Evolutionary conservation across 202 grass and related monocot species (phyloP).

Genomic region (Zizania palustris): DNA sequence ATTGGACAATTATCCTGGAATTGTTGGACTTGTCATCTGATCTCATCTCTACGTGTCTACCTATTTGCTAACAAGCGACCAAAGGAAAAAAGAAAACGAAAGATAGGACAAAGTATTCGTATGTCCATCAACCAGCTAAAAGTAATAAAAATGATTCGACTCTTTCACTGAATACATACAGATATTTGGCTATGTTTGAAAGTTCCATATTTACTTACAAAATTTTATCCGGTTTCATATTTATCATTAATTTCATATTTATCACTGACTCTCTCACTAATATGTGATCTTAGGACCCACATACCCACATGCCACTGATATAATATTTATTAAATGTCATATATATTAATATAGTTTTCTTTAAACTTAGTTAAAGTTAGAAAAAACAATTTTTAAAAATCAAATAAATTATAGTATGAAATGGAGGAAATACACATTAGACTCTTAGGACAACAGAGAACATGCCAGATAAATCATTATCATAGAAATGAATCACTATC

Average conservation of each 20-base stretch:
- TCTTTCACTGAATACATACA: neutral
- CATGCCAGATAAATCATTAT: constrained; percentile 6
- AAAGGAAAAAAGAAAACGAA: neutral
- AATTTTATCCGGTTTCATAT: too few species aligned
- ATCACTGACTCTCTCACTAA: too few species aligned
- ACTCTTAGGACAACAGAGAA: neutral
- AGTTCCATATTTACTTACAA: too few species aligned
- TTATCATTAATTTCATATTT: too few species aligned
- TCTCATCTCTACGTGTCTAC: neutral
- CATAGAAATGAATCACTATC: constrained; percentile 15
- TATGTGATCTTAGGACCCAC: too few species aligned
- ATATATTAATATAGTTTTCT: too few species aligned
- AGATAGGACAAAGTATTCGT: neutral
- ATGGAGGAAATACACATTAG: neutral
- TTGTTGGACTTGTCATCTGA: neutral
- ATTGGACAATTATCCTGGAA: neutral
- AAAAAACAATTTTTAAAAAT: too few species aligned
- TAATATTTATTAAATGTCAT: too few species aligned
- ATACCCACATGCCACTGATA: too few species aligned
- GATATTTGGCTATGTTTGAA: too few species aligned
- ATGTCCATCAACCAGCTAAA: neutral
- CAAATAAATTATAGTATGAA: too few species aligned
- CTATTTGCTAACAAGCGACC: neutral
- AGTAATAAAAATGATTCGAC: neutral
- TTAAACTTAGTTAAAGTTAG: too few species aligned